phyloP scores from a whole-genome alignment of 805 yeast species.

The Candida incommunis region DNA sequence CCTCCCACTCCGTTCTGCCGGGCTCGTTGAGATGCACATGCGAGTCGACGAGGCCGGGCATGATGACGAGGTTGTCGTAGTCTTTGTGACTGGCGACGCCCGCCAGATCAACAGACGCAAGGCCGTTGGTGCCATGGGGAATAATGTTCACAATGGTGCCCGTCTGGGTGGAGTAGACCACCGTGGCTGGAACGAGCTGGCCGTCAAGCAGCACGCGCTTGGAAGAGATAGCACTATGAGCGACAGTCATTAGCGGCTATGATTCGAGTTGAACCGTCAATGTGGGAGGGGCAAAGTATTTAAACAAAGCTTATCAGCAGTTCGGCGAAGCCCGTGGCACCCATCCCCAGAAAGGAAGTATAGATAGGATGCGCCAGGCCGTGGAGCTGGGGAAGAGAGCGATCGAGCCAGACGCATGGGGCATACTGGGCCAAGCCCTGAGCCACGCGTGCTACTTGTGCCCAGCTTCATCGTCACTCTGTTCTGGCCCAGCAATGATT shows the following conservation, averaged over 20 bases:
- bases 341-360: no score
- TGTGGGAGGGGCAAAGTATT: neutral
- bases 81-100: conserved; percentile 22
- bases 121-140: neutral
- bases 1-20: conserved; percentile 98
- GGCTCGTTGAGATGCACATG: conserved; percentile 95
- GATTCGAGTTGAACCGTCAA: neutral
- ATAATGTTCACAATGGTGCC: conserved; percentile 42
- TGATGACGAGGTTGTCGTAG: conserved; percentile 47
- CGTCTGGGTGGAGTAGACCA: conserved; percentile 17
- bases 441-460: no score
- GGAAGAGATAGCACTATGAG: conserved; percentile 8
- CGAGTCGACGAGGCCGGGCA: conserved; percentile 89
- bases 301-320: neutral
- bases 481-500: no score
- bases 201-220: conserved; percentile 12
- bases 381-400: no score
- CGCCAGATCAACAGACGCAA: conserved; percentile 1
- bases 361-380: no score
- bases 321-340: conserved; percentile 1
- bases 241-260: neutral
- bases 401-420: no score
- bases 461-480: no score
- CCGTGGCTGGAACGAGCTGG: conserved; percentile 15
- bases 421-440: no score